Base-by-base conservation (phyloP, 345 rosid species). In the Syzygium grande region DNA sequence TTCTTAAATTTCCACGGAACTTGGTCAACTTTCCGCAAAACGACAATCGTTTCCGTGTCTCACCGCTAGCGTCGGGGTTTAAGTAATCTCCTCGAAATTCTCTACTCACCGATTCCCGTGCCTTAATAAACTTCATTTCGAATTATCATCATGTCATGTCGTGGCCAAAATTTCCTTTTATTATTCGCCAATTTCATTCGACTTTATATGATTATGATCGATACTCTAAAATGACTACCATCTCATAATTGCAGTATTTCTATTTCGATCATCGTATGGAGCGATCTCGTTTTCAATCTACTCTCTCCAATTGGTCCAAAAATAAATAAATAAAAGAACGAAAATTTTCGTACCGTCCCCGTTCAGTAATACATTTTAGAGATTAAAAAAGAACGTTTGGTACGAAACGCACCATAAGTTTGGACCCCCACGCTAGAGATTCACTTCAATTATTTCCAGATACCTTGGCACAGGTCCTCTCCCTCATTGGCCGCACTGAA, bases 161-260 rank as follows among this genome's bases (percentile, higher is more conserved):
- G 7, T 65, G 25, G 6, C 1, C 58, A 23, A 21, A 19, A 7
- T 3, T 21, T 54, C 58, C 6, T 54, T 54, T 7, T 17, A 17
- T 53, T 17, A 16, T 21, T 17, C 3, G 7, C 6, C 56, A 6
- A 53, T 21, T 7, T 54, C 23, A 21, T 54, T 54, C 25, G 56
- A 7, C 9, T 7, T 54, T 54, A 54, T 4, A 2, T 0, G 25
- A 73, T 19, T 34, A 10, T 3, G 25, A 73, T 34, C 49, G 25
- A 4, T 19, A 2, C 6, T 73, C 1, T 1, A 5, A 0, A 12
- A 9, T 11, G 22, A 5, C 7, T 17, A 3, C 14, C 25, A 19
- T 7, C 14, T 19, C 10, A 49, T 9, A 7, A 73, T 34, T 41
- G 2, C 7, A 0, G 13, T 5, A 2, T 19, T 73, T 5, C 7